A percentile compares a stretch with the other conserved stretches of the same genome.
Evolutionary conservation across 495 filamentous ascomycete genomes (phyloP).

Genomic region (Trichocladium uniseriatum): DNA sequence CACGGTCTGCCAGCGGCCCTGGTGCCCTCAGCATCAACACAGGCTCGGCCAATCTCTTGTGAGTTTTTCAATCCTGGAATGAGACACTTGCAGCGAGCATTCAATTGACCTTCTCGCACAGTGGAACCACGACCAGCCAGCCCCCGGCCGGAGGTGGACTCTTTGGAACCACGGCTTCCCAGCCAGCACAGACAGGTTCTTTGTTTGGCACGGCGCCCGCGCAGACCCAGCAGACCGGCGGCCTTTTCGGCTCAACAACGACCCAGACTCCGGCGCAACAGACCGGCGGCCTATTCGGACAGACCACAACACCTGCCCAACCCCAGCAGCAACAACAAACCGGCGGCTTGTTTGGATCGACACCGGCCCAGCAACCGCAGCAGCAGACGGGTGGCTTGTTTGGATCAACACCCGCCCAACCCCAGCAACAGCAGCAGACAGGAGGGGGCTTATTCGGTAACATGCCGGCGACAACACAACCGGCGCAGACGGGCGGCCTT

Average conservation of each 20-base stretch:
- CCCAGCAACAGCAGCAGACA: slow-evolving; percentile 21
- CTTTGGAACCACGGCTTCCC: slow-evolving; percentile 35
- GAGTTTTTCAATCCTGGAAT: slow-evolving; percentile 18
- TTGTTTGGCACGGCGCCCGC: slow-evolving; percentile 38
- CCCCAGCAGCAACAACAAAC: too few species aligned
- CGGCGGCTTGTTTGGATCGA: too few species aligned
- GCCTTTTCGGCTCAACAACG: slow-evolving; percentile 22
- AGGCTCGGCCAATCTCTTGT: slow-evolving; percentile 60
- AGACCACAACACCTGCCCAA: too few species aligned
- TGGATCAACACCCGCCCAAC: slow-evolving; percentile 9
- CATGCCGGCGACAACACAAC: slow-evolving; percentile 3
- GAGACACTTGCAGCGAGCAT: too few species aligned
- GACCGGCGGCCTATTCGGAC: too few species aligned
- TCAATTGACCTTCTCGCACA: slow-evolving; percentile 15
- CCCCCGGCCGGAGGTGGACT: slow-evolving; percentile 36
- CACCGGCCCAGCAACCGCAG: slow-evolving; percentile 10
- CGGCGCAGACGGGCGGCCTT: slow-evolving; percentile 11
- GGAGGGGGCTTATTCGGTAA: slow-evolving; percentile 14
- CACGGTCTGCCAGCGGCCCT: slow-evolving; percentile 56
- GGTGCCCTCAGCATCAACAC: slow-evolving; percentile 71
- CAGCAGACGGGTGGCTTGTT: slow-evolving; percentile 29
- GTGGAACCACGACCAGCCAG: slow-evolving; percentile 34
- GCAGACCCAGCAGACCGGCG: slow-evolving; percentile 35
- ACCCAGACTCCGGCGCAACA: too few species aligned
- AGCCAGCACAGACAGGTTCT: slow-evolving; percentile 30